Evolutionary conservation across 768 basidiomycete species (phyloP), one percentile per base, ranked within the genome.

Genomic region (Leccinum olivaceopallidum): DNA sequence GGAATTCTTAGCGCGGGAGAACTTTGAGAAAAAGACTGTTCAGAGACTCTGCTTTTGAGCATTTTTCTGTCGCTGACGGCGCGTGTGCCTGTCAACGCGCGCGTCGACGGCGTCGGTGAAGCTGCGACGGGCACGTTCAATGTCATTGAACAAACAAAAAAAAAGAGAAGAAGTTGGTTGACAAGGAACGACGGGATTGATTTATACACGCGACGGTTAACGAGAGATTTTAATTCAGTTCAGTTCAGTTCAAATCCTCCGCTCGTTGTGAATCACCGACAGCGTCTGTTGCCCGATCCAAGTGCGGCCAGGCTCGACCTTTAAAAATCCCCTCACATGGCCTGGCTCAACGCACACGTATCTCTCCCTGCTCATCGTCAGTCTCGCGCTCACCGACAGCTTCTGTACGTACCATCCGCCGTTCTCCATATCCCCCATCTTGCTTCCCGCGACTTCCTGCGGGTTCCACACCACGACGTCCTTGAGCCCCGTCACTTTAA

Each of bases 401-500:
- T 56, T 13, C 3, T 32, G 22, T 47, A 30, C 84, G 63, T 71
- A 94, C 92, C 92, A 95, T 71, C 95, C 96, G 0, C 83, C 82
- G 6, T 83, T 81, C 69, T 98, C 93, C 93, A 99, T 94, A 70
- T 99, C 96, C 13, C 74, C 85, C 9, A 98, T 89, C 67, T 84
- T 88, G 24, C 78, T 77, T 0, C 94, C 94, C 13, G 74, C 79
- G 60, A 81, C 84, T 34, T 78, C 79, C 66, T 86, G 86, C 7
- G 97, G 96, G 77, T 99, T 98, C 96, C 97, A 98, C 44, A 96
- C 77, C n/a, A 95, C 94, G 7, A 94, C 84, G 60, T 94, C 88
- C 68, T 87, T 88, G 63, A 92, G 76, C 48, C 83, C 80, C n/a
- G 60, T 71, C 18, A 81, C 78, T 60, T 72, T 79, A 50, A 93